phyloP scores from a whole-genome alignment of 192 early-diverging fungal genomes.

The Diversispora eburnea region DNA sequence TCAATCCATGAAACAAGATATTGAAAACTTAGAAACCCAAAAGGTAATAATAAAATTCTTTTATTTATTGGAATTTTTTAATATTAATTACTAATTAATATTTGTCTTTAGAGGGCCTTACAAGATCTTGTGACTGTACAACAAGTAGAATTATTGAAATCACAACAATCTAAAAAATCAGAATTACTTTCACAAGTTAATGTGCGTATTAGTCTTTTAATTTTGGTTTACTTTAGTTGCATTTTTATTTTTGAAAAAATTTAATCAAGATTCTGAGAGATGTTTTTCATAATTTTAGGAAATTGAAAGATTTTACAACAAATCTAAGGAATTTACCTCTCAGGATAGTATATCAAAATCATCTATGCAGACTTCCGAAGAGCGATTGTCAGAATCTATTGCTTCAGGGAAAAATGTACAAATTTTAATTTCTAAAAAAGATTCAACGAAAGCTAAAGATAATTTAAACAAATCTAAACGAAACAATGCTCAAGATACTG shows the following conservation, averaged over 20 bases:
- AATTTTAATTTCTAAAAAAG: too few relatives aligned
- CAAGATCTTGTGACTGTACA: constrained; percentile 13
- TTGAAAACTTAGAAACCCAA: constrained; percentile 1
- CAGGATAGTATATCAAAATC: too few relatives aligned
- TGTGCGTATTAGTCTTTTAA: background rate
- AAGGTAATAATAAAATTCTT: background rate
- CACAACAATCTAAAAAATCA: background rate
- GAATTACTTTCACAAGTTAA: background rate
- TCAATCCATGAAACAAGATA: constrained; percentile 4
- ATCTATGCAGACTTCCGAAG: too few relatives aligned
- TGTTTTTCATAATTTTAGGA: too few relatives aligned
- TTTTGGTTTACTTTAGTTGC: background rate
- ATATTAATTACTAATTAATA: background rate
- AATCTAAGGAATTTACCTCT: too few relatives aligned
- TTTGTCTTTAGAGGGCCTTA: constrained; percentile 6
- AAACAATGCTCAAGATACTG: background rate
- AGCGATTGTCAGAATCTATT: too few relatives aligned
- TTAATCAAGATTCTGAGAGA: background rate
- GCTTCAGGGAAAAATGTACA: too few relatives aligned
- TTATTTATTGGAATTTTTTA: background rate
- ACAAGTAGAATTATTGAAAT: constrained; percentile 3
- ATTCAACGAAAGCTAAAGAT: background rate
- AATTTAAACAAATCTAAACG: background rate
- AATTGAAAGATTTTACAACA: too few relatives aligned
- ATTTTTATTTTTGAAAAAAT: background rate